Evolutionary conservation across 108 stramenopile genomes (phyloP), one percentile per base, ranked within the genome.

Genomic region (Thalassiosira profunda): DNA sequence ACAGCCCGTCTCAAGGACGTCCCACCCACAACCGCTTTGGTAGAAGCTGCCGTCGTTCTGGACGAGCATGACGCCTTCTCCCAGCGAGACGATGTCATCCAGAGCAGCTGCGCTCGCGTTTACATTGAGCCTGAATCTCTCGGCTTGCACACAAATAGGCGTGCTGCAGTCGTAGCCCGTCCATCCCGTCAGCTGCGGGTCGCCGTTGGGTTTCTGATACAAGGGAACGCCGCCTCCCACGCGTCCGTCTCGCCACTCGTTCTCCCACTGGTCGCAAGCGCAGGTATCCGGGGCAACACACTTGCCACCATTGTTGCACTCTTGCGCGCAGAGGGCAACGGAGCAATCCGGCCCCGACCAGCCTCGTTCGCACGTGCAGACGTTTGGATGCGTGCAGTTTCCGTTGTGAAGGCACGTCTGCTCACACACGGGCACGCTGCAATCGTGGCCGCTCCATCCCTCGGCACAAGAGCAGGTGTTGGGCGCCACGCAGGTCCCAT

Each of bases 251-350:
- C 67, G 18, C 81, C 84, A 94, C 15, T 52, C 49, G 52, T 42
- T 87, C 15, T 82, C 69, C 81, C 84, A 93, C 49, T 84, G 56
- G 14, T 45, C 30, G 60, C 95, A 96, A 17, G 53, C 25, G 52
- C 95, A 94, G 42, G 90, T 91, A 66, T 90, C 83, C 2, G 95
- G 95, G 0, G 95, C 95, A 14, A 90, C 68, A 72, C 95, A 96
- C 40, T 45, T 52, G 8, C 89, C 91, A 33, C 87, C 87, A 76
- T 93, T 88, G 20, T 69, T 52, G 52, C 95, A 96, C 10, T 72
- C 56, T 58, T 90, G 87, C 20, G 67, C 69, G 70, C 95, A 94
- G 12, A 89, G 59, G 9, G 95, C 87, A 2, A 63, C 51, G 11
- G 86, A 73, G 66, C 95, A 96, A 58, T 96, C 92, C 26, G 9